Percentiles rank a stretch among this genome's conserved stretches.
Conservation (phyloP, 495 filamentous ascomycete species). For the Penicillium verhagenii region DNA sequence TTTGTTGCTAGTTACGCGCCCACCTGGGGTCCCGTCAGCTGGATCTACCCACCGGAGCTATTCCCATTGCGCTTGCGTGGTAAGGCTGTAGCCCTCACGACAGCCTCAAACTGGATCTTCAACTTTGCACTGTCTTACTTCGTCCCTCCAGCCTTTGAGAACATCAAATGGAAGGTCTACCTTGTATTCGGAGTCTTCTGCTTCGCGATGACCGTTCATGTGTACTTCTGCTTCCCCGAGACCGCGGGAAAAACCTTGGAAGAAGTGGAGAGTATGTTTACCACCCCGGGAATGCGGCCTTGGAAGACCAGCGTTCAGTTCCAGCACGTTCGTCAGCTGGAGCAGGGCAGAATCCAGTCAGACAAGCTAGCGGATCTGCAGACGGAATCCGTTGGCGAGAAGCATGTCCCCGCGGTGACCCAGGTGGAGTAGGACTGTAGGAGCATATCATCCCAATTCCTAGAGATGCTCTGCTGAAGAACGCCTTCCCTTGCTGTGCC, state of each 20-base stretch:
- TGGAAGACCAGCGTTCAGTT: slow-evolving; percentile 62
- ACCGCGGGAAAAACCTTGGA: slow-evolving; percentile 80
- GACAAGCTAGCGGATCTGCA: slow-evolving; percentile 27
- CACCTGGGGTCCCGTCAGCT: slow-evolving; percentile 65
- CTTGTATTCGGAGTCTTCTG: slow-evolving; percentile 76
- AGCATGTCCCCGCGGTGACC: background rate
- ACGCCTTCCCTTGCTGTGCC: too few species aligned
- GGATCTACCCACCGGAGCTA: slow-evolving; percentile 68
- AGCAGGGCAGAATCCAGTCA: slow-evolving; percentile 26
- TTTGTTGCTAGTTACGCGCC: slow-evolving; percentile 60
- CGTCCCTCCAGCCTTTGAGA: slow-evolving; percentile 70
- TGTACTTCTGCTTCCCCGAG: slow-evolving; percentile 82
- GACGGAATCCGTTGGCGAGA: slow-evolving; percentile 7
- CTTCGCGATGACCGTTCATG: slow-evolving; percentile 67
- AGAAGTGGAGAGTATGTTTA: slow-evolving; percentile 71
- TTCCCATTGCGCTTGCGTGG: slow-evolving; percentile 64
- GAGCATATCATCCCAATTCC: too few species aligned
- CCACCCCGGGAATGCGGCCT: slow-evolving; percentile 57
- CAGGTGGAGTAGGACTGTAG: background rate
- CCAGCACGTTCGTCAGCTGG: slow-evolving; percentile 28
- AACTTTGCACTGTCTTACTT: slow-evolving; percentile 81
- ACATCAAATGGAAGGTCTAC: slow-evolving; percentile 73
- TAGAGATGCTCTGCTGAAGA: too few species aligned
- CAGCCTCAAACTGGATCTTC: slow-evolving; percentile 74
- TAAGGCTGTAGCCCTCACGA: slow-evolving; percentile 69